Conservation (phyloP, 805 yeast genomes). For the Cyberlindnera samutprakarnensis region DNA sequence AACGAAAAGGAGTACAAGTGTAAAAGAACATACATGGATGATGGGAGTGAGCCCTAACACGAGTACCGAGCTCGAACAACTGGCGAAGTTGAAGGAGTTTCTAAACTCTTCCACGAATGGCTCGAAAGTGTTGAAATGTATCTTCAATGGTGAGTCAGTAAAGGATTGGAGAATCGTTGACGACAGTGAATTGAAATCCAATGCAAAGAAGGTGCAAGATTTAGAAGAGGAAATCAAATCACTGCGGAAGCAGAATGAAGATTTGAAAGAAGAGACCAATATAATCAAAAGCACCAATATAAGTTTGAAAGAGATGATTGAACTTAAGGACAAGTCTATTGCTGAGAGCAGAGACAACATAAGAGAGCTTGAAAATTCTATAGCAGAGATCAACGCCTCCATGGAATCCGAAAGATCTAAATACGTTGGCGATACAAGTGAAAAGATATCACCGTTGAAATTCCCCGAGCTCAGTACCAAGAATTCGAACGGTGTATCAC, state of each 20-base stretch:
- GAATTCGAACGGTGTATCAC: conserved; percentile 7
- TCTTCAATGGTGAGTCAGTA: not conserved
- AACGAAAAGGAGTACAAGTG: conserved; percentile 3
- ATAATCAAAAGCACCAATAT: conserved; percentile 7
- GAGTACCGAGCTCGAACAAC: conserved; percentile 12
- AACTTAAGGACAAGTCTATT: conserved; percentile 6
- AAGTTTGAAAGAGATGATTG: conserved; percentile 11
- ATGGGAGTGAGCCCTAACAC: no score
- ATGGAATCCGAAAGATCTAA: conserved; percentile 2
- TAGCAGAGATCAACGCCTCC: conserved; percentile 3
- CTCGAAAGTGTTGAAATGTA: not conserved
- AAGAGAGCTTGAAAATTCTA: conserved; percentile 6
- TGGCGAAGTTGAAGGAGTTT: conserved; percentile 13
- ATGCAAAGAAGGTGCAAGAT: conserved; percentile 1
- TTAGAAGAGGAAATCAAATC: conserved; percentile 3
- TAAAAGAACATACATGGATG: no score
- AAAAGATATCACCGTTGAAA: conserved; percentile 18
- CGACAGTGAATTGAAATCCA: not conserved
- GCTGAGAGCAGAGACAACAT: conserved; percentile 1
- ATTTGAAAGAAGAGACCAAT: conserved; percentile 6
- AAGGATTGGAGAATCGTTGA: not conserved
- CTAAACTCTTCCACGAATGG: conserved; percentile 11
- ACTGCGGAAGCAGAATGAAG: conserved; percentile 4
- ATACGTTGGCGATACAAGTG: conserved; percentile 18
- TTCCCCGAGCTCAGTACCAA: conserved; percentile 21